These are phyloP conservation scores for Penicillium simplicissimum DNA, from an alignment of 495 filamentous ascomycete genomes.

Conservation along the genomic window DNA sequence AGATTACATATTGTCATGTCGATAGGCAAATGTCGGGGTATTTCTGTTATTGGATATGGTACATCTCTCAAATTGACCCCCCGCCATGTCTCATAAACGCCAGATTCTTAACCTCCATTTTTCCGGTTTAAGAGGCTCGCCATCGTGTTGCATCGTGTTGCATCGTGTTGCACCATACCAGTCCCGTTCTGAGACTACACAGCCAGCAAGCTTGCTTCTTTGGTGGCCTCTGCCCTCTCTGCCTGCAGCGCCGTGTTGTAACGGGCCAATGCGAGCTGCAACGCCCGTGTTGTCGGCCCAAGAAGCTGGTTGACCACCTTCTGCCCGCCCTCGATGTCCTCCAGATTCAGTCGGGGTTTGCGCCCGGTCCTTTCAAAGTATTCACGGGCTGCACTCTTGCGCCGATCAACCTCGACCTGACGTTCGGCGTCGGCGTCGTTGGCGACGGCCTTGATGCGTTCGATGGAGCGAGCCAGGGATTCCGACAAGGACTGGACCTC, in stretches of 20 bases:
- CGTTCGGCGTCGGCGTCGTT: conserved; percentile 75
- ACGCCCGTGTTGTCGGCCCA: conserved; percentile 64
- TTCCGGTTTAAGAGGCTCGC: neutral
- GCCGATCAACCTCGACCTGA: conserved; percentile 53
- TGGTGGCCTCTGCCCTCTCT: conserved; percentile 38
- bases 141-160: neutral
- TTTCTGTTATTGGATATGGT: conserved; percentile 16
- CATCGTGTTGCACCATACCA: neutral
- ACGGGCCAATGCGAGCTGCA: conserved; percentile 62
- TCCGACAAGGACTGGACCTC: conserved; percentile 78
- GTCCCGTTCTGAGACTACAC: conserved; percentile 11
- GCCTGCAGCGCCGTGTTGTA: conserved; percentile 65
- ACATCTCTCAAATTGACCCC: conserved; percentile 11
- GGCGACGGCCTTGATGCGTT: conserved; percentile 81
- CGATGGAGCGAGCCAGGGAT: conserved; percentile 69
- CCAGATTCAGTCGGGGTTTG: conserved; percentile 54
- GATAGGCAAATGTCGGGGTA: no score
- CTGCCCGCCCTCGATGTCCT: conserved; percentile 68
- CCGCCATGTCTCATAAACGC: conserved; percentile 11
- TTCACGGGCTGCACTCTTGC: conserved; percentile 71
- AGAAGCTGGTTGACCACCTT: conserved; percentile 75
- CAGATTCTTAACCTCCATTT: neutral
- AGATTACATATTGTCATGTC: no score
- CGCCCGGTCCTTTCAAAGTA: conserved; percentile 22
- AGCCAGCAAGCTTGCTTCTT: conserved; percentile 32